Evolutionary conservation across 305 asterid genomes (phyloP).

Genomic region (Fraxinus ornus): DNA sequence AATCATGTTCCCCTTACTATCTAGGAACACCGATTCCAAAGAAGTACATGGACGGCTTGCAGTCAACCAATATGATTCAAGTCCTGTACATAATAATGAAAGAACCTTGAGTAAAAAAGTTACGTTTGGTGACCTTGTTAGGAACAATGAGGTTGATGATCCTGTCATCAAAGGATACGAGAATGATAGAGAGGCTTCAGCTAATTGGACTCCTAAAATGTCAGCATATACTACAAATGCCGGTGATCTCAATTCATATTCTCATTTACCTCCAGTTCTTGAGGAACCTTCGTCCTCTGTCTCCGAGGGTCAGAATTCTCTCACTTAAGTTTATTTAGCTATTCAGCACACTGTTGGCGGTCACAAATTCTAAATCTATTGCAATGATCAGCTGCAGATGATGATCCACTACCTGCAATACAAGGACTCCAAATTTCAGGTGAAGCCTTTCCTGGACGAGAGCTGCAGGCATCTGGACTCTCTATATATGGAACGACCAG

Average conservation of each 20-base stretch:
- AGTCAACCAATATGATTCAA: slow-evolving; percentile 40
- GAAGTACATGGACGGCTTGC: slow-evolving; percentile 47
- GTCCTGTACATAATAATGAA: slow-evolving; percentile 47
- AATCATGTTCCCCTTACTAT: slow-evolving; percentile 24
- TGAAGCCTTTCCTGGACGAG: slow-evolving; percentile 87
- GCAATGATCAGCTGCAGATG: slow-evolving; percentile 84
- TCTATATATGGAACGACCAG: slow-evolving; percentile 96
- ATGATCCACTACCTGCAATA: slow-evolving; percentile 93
- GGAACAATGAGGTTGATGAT: slow-evolving; percentile 68
- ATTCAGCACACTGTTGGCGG: slow-evolving; percentile 25
- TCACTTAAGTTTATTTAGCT: slow-evolving; percentile 21
- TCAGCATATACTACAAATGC: slow-evolving; percentile 38
- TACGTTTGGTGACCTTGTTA: slow-evolving; percentile 79
- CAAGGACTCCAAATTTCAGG: slow-evolving; percentile 96
- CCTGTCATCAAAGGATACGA: slow-evolving; percentile 58
- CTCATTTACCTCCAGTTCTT: slow-evolving; percentile 86
- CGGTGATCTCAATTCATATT: slow-evolving; percentile 84
- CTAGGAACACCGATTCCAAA: slow-evolving; percentile 50
- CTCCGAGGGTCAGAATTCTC: slow-evolving; percentile 73
- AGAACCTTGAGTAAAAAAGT: slow-evolving; percentile 68
- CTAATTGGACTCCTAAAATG: slow-evolving; percentile 54
- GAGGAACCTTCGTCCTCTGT: slow-evolving; percentile 94
- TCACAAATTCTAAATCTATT: slow-evolving; percentile 29
- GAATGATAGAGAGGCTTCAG: slow-evolving; percentile 56
- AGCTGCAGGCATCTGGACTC: slow-evolving; percentile 87